These are phyloP conservation scores for Mycena indigotica DNA, from an alignment of 768 basidiomycete genomes.

Conservation along the genomic window DNA sequence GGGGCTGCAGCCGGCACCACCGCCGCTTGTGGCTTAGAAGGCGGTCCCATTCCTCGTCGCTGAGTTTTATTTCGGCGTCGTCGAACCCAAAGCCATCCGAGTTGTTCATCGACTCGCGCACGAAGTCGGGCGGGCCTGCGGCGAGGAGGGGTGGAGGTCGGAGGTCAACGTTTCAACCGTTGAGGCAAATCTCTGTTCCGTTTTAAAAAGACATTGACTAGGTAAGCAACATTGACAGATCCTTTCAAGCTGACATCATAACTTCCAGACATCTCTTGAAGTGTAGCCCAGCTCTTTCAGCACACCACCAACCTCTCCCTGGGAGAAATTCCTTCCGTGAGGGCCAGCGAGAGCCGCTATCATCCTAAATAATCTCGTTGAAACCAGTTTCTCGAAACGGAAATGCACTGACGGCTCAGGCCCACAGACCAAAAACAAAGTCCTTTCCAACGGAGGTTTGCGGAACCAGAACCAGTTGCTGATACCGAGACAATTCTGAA, in stretches of 20 bases:
- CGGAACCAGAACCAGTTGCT: slow-evolving; percentile 37
- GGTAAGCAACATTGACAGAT: no score
- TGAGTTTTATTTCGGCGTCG: slow-evolving; percentile 18
- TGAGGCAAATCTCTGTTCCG: no score
- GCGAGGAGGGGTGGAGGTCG: background rate
- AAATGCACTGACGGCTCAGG: slow-evolving; percentile 68
- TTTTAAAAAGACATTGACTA: no score
- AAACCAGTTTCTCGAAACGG: background rate
- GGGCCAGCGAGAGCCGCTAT: slow-evolving; percentile 74
- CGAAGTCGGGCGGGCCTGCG: background rate
- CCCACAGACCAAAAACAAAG: slow-evolving; percentile 77
- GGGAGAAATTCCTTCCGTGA: slow-evolving; percentile 73
- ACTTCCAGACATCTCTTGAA: slow-evolving; percentile 68
- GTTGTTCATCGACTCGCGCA: background rate
- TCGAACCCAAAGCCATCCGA: slow-evolving; percentile 18
- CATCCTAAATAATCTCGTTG: slow-evolving; percentile 56
- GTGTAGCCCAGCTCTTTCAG: slow-evolving; percentile 65
- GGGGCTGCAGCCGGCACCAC: slow-evolving; percentile 21
- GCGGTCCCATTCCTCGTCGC: slow-evolving; percentile 20
- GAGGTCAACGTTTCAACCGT: no score
- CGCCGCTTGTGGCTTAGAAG: slow-evolving; percentile 21
- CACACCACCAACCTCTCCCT: slow-evolving; percentile 69
- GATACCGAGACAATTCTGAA: slow-evolving; percentile 46
- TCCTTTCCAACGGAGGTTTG: slow-evolving; percentile 35
- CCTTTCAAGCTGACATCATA: slow-evolving; percentile 46